A percentile compares a stretch with the other conserved stretches of the same genome.
phyloP scores from a whole-genome alignment of 495 filamentous ascomycete genomes.

The Podospora pseudopauciseta region DNA sequence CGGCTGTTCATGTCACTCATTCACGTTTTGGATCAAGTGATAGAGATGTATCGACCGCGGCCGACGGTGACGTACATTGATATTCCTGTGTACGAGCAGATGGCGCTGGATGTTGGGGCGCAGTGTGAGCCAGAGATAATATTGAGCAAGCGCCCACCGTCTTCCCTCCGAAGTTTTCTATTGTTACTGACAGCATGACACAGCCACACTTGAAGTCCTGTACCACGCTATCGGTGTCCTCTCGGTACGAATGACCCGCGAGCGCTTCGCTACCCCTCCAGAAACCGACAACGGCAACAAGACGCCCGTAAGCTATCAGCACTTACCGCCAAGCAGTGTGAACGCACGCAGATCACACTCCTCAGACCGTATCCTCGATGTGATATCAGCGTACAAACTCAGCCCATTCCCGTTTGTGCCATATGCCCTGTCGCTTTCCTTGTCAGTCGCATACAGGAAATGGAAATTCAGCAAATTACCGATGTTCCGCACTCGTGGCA shows the following conservation, averaged over 20 bases:
- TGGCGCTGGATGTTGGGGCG: slow-evolving; percentile 49
- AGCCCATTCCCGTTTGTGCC: slow-evolving; percentile 62
- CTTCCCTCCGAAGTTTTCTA: slow-evolving; percentile 29
- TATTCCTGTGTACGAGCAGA: slow-evolving; percentile 64
- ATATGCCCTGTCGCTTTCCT: slow-evolving; percentile 62
- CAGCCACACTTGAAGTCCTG: slow-evolving; percentile 62
- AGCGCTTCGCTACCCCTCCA: slow-evolving; percentile 25
- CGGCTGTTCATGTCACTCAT: slow-evolving; percentile 46
- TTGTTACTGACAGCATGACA: not conserved
- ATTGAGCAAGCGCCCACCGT: slow-evolving; percentile 44
- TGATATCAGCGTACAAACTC: slow-evolving; percentile 52
- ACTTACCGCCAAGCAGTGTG: slow-evolving; percentile 54
- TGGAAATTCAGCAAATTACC: slow-evolving; percentile 62
- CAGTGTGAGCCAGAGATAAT: slow-evolving; percentile 36
- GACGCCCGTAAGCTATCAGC: slow-evolving; percentile 33
- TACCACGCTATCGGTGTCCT: slow-evolving; percentile 69
- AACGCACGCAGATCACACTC: slow-evolving; percentile 59
- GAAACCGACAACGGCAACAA: slow-evolving; percentile 20
- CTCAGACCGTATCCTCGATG: slow-evolving; percentile 60
- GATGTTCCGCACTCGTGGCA: slow-evolving; percentile 60
- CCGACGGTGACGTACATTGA: slow-evolving; percentile 48
- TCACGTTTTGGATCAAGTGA: slow-evolving; percentile 59
- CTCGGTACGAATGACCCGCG: slow-evolving; percentile 40
- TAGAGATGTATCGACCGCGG: slow-evolving; percentile 62
- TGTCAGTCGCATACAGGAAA: slow-evolving; percentile 68